Evolutionary conservation across 495 filamentous ascomycete genomes (phyloP).

Genomic region (Jackrogersella minutella): DNA sequence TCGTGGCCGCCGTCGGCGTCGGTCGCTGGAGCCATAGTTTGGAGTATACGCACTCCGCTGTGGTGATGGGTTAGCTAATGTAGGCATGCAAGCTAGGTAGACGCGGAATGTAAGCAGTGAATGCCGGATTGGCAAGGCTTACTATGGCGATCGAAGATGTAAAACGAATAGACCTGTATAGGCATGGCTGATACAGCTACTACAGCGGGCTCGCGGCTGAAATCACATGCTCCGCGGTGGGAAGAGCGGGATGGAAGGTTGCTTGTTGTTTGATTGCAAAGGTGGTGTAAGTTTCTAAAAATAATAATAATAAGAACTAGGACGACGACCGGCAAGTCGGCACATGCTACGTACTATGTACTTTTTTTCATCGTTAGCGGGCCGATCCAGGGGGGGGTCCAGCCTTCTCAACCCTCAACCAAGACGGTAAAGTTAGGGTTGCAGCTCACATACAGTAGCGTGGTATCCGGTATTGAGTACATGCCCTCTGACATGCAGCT

Average conservation of each 20-base stretch:
- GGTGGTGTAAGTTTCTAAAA: slow-evolving; percentile 27
- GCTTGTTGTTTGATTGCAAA: background rate
- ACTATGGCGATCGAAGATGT: slow-evolving; percentile 99
- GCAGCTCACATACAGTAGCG: slow-evolving; percentile 21
- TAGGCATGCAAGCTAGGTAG: background rate
- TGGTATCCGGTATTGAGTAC: slow-evolving; percentile 3
- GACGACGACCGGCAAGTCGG: slow-evolving; percentile 31
- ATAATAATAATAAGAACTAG: slow-evolving; percentile 24
- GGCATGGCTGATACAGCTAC: slow-evolving; percentile 41
- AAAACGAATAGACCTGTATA: slow-evolving; percentile 97
- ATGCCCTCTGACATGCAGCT: background rate
- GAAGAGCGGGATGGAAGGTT: slow-evolving; percentile 2
- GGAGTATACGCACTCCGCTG: slow-evolving; percentile 96
- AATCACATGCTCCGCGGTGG: slow-evolving; percentile 42
- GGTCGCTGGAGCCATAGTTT: slow-evolving; percentile 68
- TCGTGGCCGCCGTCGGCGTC: background rate
- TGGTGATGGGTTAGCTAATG: slow-evolving; percentile 23
- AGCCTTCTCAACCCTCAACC: slow-evolving; percentile 10
- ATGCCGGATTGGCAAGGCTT: slow-evolving; percentile 41
- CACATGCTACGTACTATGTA: slow-evolving; percentile 24
- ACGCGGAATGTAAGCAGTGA: too few relatives aligned
- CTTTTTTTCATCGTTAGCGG: slow-evolving; percentile 13
- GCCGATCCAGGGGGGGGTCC: slow-evolving; percentile 27
- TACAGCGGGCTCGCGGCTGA: slow-evolving; percentile 35
- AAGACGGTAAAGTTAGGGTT: slow-evolving; percentile 5